Evolutionary conservation across 2,329 filamentous ascomycete species (phyloP), one percentile per base, ranked within the genome.

Genomic region (Didymellaceae sp.): DNA sequence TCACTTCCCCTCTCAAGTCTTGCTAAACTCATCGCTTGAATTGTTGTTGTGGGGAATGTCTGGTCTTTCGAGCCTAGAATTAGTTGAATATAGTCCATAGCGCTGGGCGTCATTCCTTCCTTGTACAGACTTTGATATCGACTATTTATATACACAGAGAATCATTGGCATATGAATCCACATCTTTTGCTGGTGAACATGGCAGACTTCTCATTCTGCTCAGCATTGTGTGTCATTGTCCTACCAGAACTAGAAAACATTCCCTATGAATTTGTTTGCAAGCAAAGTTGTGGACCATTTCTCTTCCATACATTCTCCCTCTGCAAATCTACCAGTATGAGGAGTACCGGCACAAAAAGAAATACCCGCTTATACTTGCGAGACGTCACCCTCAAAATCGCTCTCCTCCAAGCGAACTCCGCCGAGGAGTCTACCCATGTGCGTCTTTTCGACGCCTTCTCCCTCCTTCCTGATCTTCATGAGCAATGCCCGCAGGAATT

Each of bases 371-470:
- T 21, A n/a, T 17, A 7, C 13, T 20, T 33, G 8, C 2, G 28
- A 2, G 11, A 14, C 9, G 4, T 33, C 6, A 2, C 20, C 4
- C 4, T 13, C 25, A 26, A 77, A 76, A 6, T 74, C 70, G 6
- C 48, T 45, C 32, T 63, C 54, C 17, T 64, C 68, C 55, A 78
- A 59, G 16, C 70, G 57, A 18, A 58, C 60, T 2, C 76, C 77
- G 39, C 65, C 60, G 25, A 79, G 21, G 7, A 72, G 24, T 39
- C 48, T 67, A 0, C 79, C 79, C 32, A 82, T 49, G 57, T 81
- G 78, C 0, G 78, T 80, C 55, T 72, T 74, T 9, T 67, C 68
- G 44, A 73, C 75, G 37, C 61, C 71, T 49, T 74, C 70, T 6
- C 67, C 76, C 35, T 73, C 61, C 1, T 62, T 54, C 5, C 69